These are phyloP conservation scores for Ilyonectria mors-panacis DNA, from an alignment of 2,329 filamentous ascomycete species.

Conservation along the genomic window DNA sequence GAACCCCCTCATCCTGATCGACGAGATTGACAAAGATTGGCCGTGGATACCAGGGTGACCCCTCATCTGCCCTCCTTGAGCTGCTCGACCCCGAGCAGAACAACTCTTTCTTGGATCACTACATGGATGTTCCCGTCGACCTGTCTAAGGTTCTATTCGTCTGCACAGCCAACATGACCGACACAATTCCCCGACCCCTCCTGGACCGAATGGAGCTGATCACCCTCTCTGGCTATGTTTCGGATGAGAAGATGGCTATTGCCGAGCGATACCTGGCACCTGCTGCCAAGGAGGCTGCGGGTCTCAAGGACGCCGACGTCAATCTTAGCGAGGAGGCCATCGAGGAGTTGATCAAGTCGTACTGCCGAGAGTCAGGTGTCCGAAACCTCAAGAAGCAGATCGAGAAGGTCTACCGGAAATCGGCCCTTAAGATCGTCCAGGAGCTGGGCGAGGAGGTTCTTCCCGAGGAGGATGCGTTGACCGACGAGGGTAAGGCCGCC, in stretches of 20 bases:
- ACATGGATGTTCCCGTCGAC: constrained; percentile 98
- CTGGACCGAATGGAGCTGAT: constrained; percentile 99
- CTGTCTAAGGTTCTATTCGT: constrained; percentile 98
- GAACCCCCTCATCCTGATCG: constrained; percentile 95
- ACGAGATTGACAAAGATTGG: constrained; percentile 99
- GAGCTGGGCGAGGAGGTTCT: constrained; percentile 90
- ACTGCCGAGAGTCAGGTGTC: constrained; percentile 97
- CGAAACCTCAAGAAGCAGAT: constrained; percentile 99
- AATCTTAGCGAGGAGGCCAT: constrained; percentile 88
- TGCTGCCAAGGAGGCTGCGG: constrained; percentile 93
- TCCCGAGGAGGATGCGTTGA: constrained; percentile 85
- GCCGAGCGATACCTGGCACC: constrained; percentile 93
- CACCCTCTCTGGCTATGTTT: constrained; percentile 93
- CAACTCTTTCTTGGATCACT: constrained; percentile 96
- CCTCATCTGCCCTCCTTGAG: constrained; percentile 93
- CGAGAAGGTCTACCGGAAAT: constrained; percentile 98
- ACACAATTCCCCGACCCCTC: constrained; percentile 94
- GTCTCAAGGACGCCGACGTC: constrained; percentile 92
- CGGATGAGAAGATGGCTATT: constrained; percentile 99
- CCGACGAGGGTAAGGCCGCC: constrained; percentile 87
- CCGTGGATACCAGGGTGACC: constrained; percentile 95
- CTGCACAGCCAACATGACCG: constrained; percentile 98
- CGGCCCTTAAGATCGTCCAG: constrained; percentile 95
- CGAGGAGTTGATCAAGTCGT: constrained; percentile 97
- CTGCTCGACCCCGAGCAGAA: constrained; percentile 98